These are phyloP conservation scores for Trichoderma aggressivum DNA, from an alignment of 2,329 filamentous ascomycete species.

Conservation along the genomic window DNA sequence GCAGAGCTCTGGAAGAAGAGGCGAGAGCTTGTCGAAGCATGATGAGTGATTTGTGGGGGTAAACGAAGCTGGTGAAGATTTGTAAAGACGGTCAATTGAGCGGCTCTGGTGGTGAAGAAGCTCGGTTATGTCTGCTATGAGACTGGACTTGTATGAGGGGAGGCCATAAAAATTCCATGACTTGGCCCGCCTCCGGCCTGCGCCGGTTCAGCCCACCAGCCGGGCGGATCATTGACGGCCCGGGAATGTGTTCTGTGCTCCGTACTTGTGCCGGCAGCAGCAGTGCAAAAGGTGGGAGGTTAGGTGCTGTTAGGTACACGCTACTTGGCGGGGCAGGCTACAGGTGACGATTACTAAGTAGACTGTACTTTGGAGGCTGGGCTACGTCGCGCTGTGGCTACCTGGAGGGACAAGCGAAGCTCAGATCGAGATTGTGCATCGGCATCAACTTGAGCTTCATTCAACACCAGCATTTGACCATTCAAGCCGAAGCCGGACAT, in stretches of 20 bases:
- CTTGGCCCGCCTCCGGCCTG: slow-evolving; percentile 11
- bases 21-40: slow-evolving; percentile 49
- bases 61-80: not conserved
- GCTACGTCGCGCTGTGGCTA: slow-evolving; percentile 34
- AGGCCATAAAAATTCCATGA: slow-evolving; percentile 8
- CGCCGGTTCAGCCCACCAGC: slow-evolving; percentile 8
- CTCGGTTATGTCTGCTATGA: not conserved
- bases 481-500: not conserved
- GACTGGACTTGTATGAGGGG: slow-evolving; percentile 2
- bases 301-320: not conserved
- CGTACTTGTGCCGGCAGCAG: not conserved
- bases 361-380: not conserved
- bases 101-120: not conserved
- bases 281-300: not conserved
- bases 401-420: slow-evolving; percentile 28
- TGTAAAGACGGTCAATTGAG: not conserved
- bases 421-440: slow-evolving; percentile 19
- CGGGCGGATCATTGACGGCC: slow-evolving; percentile 20
- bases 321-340: not conserved
- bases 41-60: slow-evolving; percentile 17
- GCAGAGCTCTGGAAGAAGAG: slow-evolving; percentile 43
- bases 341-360: not conserved
- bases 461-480: not conserved
- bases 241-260: not conserved
- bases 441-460: not conserved